Evolutionary conservation across 1,284 basidiomycete genomes (phyloP), one percentile per base, ranked within the genome.

Genomic region (Cryptococcus sp.): DNA sequence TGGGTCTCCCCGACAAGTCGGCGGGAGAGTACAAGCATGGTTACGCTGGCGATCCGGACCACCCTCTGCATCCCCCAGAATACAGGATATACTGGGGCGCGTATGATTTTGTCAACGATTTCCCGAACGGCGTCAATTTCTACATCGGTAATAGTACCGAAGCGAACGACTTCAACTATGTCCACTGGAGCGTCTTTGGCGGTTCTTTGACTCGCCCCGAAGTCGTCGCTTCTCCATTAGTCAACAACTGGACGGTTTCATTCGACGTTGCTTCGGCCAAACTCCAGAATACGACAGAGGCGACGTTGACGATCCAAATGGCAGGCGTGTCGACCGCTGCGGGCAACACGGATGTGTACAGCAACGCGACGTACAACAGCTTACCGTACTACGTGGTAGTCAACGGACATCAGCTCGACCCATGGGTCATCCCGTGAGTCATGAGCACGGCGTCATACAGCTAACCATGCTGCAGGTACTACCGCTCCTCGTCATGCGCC

Each of bases 191-290:
- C n/a, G 58, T 60, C 3, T 72, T 64, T 45, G 67, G 68, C 13
- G 64, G 62, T 15, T 52, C 41, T 41, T 23, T 48, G 40, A 61
- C 61, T 16, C 38, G 56, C 16, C 57, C 55, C 3, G 55, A 43
- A 16, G 25, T 54, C 35, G 57, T 50, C 11, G 35, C 54, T 17
- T 46, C 22, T 16, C 20, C 54, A 3, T 58, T 45, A 15, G 55
- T 73, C 60, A 71, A 71, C 56, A 63, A 67, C 42, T 73, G 71
- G 71, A 69, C 67, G 0, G 54, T 73, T 47, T 58, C 57, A 27
- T 70, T 66, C 49, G 62, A 65, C 19, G 15, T 59, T 30, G 43
- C 62, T 13, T 48, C 52, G 17, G 23, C 48, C 13, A 49, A 59
- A 19, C 23, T 63, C 19, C 52, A 55, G 25, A 47, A 43, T 11